Conservation (phyloP, 1,139 yeast species). For the Candida labiduridarum region DNA sequence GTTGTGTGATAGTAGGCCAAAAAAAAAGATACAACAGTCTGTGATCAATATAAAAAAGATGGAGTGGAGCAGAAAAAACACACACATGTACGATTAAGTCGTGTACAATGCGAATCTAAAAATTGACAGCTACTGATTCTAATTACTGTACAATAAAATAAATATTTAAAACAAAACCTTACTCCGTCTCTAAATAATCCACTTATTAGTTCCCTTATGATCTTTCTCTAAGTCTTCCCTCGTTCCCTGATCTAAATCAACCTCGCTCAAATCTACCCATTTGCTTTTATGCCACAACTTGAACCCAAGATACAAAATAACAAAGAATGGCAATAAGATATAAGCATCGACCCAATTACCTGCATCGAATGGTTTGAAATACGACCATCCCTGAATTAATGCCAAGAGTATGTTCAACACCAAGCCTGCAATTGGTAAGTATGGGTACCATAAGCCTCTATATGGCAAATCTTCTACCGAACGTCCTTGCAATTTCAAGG, state of each 20-base stretch:
- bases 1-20: background rate
- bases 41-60: conserved; percentile 1
- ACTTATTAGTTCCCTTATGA: background rate
- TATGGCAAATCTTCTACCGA: conserved; percentile 53
- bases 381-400: conserved; percentile 70
- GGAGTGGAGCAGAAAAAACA: background rate
- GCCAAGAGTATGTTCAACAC: conserved; percentile 54
- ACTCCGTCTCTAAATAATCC: background rate
- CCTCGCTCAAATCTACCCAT: conserved; percentile 41
- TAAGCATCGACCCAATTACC: conserved; percentile 67
- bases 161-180: too few relatives aligned
- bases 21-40: background rate
- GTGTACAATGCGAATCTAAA: background rate
- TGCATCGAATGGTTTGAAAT: conserved; percentile 61
- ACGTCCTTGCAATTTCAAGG: conserved; percentile 49
- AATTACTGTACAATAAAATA: background rate
- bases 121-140: too few relatives aligned
- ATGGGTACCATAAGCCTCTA: conserved; percentile 56
- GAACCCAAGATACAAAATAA: conserved; percentile 33
- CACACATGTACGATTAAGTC: background rate
- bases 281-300: conserved; percentile 46
- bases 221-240: conserved; percentile 33
- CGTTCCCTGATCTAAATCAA: conserved; percentile 50
- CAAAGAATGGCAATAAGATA: conserved; percentile 60
- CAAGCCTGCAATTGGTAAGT: conserved; percentile 53